phyloP scores from a whole-genome alignment of 148 eudicot species.

The Camellia japonica region DNA sequence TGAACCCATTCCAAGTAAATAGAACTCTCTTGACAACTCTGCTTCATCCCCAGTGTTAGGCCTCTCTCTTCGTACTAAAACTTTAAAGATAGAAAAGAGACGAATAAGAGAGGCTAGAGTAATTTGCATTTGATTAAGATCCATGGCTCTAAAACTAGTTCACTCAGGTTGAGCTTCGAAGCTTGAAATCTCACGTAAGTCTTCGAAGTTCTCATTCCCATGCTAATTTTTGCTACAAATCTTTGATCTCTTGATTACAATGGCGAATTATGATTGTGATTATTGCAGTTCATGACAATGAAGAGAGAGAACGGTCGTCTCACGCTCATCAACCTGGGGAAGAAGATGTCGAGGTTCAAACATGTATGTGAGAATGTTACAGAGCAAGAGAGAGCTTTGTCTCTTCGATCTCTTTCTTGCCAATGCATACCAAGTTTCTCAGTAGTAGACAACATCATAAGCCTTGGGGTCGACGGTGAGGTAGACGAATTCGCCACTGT shows the following conservation, averaged over 20 bases:
- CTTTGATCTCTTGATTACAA: slow-evolving; percentile 1
- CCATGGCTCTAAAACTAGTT: slow-evolving; percentile 98
- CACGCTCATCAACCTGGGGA: slow-evolving; percentile 71
- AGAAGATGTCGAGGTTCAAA: slow-evolving; percentile 81
- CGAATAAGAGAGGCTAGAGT: slow-evolving; percentile 5
- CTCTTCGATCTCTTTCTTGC: slow-evolving; percentile 78
- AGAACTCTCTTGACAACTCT: slow-evolving; percentile 51
- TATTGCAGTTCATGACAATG: slow-evolving; percentile 67
- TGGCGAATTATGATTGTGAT: background rate
- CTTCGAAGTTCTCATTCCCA: background rate
- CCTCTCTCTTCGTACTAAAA: slow-evolving; percentile 17
- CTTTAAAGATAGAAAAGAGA: slow-evolving; percentile 11
- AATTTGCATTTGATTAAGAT: slow-evolving; percentile 47
- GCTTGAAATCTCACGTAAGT: slow-evolving; percentile 68
- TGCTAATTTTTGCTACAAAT: background rate
- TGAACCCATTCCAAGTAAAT: background rate
- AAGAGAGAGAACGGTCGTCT: slow-evolving; percentile 86
- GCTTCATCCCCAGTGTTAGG: slow-evolving; percentile 40
- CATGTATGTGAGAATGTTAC: slow-evolving; percentile 83
- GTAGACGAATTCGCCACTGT: too few species aligned
- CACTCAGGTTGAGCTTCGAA: slow-evolving; percentile 96
- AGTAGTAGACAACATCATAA: too few species aligned
- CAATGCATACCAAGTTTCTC: too few species aligned
- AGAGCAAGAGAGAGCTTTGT: slow-evolving; percentile 72
- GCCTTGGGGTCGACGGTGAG: too few species aligned